Evolutionary conservation across 1,284 basidiomycete species (phyloP), one percentile per base, ranked within the genome.

Genomic region (Ustilago curta): DNA sequence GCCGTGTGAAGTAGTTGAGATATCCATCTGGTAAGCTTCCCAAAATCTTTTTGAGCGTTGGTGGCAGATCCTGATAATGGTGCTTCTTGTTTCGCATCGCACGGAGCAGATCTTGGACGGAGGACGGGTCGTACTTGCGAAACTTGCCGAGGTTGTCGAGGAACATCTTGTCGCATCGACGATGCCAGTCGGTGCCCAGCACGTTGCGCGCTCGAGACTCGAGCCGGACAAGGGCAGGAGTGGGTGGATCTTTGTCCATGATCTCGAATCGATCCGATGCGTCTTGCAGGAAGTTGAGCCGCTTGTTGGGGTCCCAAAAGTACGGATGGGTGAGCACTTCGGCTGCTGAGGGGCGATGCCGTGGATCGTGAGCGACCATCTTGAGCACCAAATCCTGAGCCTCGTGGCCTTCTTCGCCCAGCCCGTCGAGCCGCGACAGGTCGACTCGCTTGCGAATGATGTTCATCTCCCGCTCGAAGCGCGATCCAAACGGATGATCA

Each of bases 81-180:
- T 99, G 92, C 92, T 96, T 97, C 94, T 99, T 99, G 86, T 99
- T 99, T 67, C 97, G 88, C 83, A 99, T 87, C 1, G 95, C 97
- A 48, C 96, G 89, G 56, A 99, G 85, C 23, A 99, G 87, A 86
- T 99, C 97, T 77, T 97, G 92, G 7, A 99, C 92, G 45, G 91
- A 93, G 79, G 88, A 88, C 23, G 92, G 92, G 83, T 98, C 94
- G 85, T 99, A 99, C 86, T 81, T 98, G 95, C 80, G 95, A 88
- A 87, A 98, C 86, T 98, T 98, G 68, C 95, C 95, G 53, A 99
- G 86, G 82, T 95, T 97, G 58, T 96, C 94, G 58, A 95, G 90
- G 85, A 99, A 94, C 16, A 91, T 88, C 80, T 91, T 92, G 87
- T 99, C 96, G 55, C 98, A 88, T 45, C 91, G 89, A 11, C 89